Base-by-base conservation (phyloP, 306 rosid species). In the Prosopis cineraria region DNA sequence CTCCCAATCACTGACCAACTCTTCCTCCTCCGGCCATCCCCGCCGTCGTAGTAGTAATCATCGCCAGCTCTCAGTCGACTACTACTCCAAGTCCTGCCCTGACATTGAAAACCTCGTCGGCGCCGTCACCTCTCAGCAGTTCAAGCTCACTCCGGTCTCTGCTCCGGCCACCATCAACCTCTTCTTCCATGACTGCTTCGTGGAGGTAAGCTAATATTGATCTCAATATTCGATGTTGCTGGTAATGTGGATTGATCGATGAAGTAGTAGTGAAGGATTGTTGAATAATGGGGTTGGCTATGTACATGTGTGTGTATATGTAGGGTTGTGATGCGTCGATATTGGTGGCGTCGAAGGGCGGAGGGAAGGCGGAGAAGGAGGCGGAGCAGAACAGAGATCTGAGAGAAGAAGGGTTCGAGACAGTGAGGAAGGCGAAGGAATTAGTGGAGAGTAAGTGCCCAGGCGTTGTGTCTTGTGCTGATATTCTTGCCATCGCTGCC, bases 291-390 rank as follows among this genome's bases (percentile, higher is more conserved):
- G 16, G 14, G 62, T 22, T 55, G 62, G 25, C n/a, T n/a, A n/a
- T n/a, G n/a, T n/a, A n/a, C n/a, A n/a, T n/a, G n/a, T n/a, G n/a
- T n/a, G n/a, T n/a, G n/a, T n/a, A n/a, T n/a, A n/a, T 65, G 71
- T 85, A 94, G 98, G 98, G 98, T 0, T 94, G 98, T 79, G 98
- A 94, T 80, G 97, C 81, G 64, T 94, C 98, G 39, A 88, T 94
- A 63, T 74, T 89, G 31, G 88, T 94, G 83, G 81, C 58, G 37
- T 81, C 96, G 43, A 81, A 80, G 84, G 73, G 90, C 83, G 87
- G 86, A 48, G 66, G 45, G 52, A 53, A 84, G 71, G 97, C 93
- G 19, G 98, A 92, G 91, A 94, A 81, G 58, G 94, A 90, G 78
- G 96, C 96, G 70, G 88, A 60, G 72, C 93, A 87, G 66, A 94